Conservation (phyloP, 2,329 filamentous ascomycete species). For the Exophiala xenobiotica region DNA sequence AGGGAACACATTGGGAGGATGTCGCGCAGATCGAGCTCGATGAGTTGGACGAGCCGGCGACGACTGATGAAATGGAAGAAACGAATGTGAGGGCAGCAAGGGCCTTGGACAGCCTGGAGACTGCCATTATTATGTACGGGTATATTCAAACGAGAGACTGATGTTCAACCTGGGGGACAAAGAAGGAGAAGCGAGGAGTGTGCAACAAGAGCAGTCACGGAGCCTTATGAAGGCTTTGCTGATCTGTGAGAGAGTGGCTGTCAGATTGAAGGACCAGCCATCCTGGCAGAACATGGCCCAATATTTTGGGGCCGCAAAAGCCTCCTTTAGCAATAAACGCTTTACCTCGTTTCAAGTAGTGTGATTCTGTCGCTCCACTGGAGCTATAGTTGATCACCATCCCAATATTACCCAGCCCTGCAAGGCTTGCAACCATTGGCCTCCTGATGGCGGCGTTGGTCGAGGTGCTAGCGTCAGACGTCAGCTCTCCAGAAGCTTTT, state of each 20-base stretch:
- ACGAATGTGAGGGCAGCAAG: conserved; percentile 23
- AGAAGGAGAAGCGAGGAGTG: conserved; percentile 5
- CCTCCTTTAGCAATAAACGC: conserved; percentile 18
- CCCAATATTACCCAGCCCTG: conserved; percentile 2
- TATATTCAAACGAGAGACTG: conserved; percentile 15
- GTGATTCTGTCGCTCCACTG: conserved; percentile 14
- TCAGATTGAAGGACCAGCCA: conserved; percentile 17
- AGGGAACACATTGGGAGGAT: conserved; percentile 28
- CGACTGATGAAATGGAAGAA: conserved; percentile 19
- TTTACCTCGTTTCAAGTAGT: conserved; percentile 18
- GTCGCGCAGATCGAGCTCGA: conserved; percentile 15
- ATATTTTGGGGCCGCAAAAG: conserved; percentile 20
- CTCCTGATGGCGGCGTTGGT: conserved; percentile 1
- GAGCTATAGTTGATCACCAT: conserved; percentile 6
- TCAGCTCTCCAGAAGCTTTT: not conserved
- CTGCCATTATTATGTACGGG: conserved; percentile 20
- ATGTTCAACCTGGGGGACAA: conserved; percentile 3
- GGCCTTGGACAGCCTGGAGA: conserved; percentile 15
- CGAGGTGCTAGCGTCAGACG: conserved; percentile 1
- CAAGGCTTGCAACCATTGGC: conserved; percentile 12
- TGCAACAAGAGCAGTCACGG: conserved; percentile 9
- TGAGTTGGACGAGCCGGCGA: conserved; percentile 8
- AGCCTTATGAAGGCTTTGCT: conserved; percentile 2
- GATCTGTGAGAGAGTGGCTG: not conserved
- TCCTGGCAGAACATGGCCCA: conserved; percentile 15